A percentile compares a stretch with the other conserved stretches of the same genome.
phyloP scores from a whole-genome alignment of 768 basidiomycete genomes.

The Leccinum rimulosum region DNA sequence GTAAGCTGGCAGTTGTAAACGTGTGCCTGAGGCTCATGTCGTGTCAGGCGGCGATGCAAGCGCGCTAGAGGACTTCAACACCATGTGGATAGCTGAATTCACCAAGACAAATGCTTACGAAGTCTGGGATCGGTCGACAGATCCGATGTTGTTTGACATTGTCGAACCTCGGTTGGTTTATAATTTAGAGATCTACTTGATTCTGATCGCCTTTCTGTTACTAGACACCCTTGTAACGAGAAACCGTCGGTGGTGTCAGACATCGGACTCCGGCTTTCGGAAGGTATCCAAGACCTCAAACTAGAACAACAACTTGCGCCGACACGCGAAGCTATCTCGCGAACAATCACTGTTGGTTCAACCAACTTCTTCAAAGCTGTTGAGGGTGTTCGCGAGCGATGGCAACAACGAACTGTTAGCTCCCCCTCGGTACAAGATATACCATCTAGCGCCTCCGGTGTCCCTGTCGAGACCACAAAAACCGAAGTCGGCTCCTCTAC shows the following conservation, averaged over 20 bases:
- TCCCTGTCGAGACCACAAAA: slow-evolving; percentile 30
- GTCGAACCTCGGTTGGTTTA: slow-evolving; percentile 77
- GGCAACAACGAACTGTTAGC: slow-evolving; percentile 44
- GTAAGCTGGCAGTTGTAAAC: slow-evolving; percentile 20
- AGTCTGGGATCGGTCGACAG: slow-evolving; percentile 88
- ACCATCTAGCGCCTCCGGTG: slow-evolving; percentile 16
- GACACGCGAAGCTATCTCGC: slow-evolving; percentile 82
- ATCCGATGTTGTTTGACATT: slow-evolving; percentile 92
- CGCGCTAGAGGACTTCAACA: slow-evolving; percentile 78
- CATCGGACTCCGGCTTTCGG: slow-evolving; percentile 85
- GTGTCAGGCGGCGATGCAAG: slow-evolving; percentile 50
- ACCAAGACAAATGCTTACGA: slow-evolving; percentile 83
- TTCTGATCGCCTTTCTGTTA: slow-evolving; percentile 1
- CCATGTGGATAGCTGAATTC: slow-evolving; percentile 86
- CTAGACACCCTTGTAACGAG: slow-evolving; percentile 90
- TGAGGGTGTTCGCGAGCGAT: slow-evolving; percentile 80
- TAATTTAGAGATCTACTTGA: not conserved
- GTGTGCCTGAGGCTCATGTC: slow-evolving; percentile 21
- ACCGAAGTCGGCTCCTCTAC: slow-evolving; percentile 24
- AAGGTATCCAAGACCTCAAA: slow-evolving; percentile 92
- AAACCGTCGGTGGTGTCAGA: slow-evolving; percentile 89
- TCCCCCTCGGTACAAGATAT: slow-evolving; percentile 26
- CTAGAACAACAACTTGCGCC: slow-evolving; percentile 93
- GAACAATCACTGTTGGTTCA: slow-evolving; percentile 71
- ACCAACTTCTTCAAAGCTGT: slow-evolving; percentile 86